phyloP scores from a whole-genome alignment of 192 early-diverging fungal genomes.

The Lunasporangiospora selenospora region DNA sequence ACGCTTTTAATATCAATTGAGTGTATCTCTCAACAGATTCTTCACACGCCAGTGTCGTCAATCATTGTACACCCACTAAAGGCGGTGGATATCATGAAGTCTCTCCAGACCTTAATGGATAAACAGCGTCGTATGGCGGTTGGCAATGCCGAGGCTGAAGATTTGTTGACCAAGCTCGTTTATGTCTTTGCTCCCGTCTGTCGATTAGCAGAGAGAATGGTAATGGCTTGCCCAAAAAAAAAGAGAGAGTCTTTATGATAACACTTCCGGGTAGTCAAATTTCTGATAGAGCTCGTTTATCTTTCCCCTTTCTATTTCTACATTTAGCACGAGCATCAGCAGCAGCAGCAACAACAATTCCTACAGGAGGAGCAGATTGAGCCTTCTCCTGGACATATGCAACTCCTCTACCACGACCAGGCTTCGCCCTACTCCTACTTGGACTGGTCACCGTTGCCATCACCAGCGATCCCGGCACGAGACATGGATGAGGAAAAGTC shows the following conservation, averaged over 20 bases:
- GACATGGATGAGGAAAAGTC: background rate
- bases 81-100: conserved; percentile 70
- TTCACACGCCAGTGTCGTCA: conserved; percentile 57
- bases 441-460: conserved; percentile 44
- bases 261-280: too few relatives aligned
- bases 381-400: conserved; percentile 26
- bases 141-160: conserved; percentile 66
- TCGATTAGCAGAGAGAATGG: conserved; percentile 65
- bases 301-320: background rate
- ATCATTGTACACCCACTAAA: conserved; percentile 29
- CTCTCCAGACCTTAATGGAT: conserved; percentile 65
- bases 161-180: conserved; percentile 62
- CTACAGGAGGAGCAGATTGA: conserved; percentile 13
- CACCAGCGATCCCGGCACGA: conserved; percentile 26
- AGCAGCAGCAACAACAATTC: conserved; percentile 21
- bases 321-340: conserved; percentile 36
- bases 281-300: too few relatives aligned
- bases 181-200: conserved; percentile 68
- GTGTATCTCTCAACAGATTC: conserved; percentile 55
- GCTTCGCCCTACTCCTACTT: conserved; percentile 8
- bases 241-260: too few relatives aligned
- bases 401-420: conserved; percentile 4
- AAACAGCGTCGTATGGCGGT: conserved; percentile 62
- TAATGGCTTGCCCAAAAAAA: conserved; percentile 23
- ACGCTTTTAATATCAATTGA: conserved; percentile 61